Percentiles rank a stretch among this genome's conserved stretches.
phyloP scores from a whole-genome alignment of 306 rosid genomes.

The Dryas drummondii region DNA sequence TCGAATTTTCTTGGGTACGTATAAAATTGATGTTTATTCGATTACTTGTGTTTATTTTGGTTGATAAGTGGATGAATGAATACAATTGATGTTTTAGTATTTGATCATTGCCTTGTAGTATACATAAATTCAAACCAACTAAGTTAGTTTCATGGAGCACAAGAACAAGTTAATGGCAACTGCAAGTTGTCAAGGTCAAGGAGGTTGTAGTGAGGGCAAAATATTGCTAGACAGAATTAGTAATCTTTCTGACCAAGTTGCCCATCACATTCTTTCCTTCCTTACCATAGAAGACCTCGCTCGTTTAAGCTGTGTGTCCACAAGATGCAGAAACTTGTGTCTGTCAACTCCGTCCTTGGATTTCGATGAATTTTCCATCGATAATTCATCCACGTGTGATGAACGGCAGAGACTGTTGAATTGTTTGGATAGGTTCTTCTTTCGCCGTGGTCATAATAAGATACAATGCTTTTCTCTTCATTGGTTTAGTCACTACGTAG shows the following conservation, averaged over 20 bases:
- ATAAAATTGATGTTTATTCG: too few relatives aligned
- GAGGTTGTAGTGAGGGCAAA: conserved; percentile 3
- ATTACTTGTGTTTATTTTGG: not conserved
- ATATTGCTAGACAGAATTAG: not conserved
- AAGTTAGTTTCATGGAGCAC: not conserved
- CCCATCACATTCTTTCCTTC: conserved; percentile 6
- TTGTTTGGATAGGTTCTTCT: not conserved
- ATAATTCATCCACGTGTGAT: not conserved
- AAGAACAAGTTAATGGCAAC: not conserved
- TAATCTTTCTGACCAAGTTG: not conserved
- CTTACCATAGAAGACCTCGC: not conserved
- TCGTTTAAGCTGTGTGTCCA: conserved; percentile 1
- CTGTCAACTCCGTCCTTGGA: conserved; percentile 3
- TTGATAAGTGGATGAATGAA: not conserved
- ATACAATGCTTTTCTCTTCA: not conserved
- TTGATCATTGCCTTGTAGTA: not conserved
- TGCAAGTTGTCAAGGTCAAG: not conserved
- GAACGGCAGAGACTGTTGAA: not conserved
- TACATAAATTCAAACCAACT: too few relatives aligned
- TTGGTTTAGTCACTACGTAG: not conserved
- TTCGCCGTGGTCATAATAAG: not conserved
- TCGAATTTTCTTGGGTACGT: not conserved
- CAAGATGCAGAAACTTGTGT: conserved; percentile 3
- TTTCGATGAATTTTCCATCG: not conserved
- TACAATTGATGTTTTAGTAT: not conserved